Conservation (phyloP, 2,329 filamentous ascomycete genomes). For the Sarocladium brachiariae region DNA sequence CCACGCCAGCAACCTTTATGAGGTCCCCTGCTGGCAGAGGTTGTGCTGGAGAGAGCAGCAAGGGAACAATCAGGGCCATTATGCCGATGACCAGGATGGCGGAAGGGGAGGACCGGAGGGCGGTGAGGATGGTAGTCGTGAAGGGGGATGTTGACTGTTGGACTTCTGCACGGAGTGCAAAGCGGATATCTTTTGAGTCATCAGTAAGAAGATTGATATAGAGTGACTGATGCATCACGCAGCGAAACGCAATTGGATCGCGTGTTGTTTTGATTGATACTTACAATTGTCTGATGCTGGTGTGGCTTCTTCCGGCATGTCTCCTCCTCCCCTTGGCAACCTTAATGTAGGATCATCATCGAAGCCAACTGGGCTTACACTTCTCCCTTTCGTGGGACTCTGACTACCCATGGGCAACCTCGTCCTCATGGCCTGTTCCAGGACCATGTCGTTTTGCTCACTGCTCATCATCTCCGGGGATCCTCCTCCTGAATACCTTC, state of each 20-base stretch:
- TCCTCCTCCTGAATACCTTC: not conserved
- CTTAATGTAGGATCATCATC: slow-evolving; percentile 3
- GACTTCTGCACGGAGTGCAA: slow-evolving; percentile 80
- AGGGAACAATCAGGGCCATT: slow-evolving; percentile 51
- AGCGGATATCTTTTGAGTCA: slow-evolving; percentile 65
- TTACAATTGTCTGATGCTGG: slow-evolving; percentile 42
- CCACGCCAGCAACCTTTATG: slow-evolving; percentile 83
- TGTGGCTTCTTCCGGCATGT: slow-evolving; percentile 13
- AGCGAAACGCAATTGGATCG: too few relatives aligned
- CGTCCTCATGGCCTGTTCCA: slow-evolving; percentile 47
- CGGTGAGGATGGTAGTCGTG: slow-evolving; percentile 60
- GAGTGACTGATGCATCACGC: too few relatives aligned
- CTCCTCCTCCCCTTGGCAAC: slow-evolving; percentile 14
- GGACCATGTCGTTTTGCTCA: slow-evolving; percentile 31
- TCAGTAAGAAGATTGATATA: not conserved
- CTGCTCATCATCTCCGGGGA: slow-evolving; percentile 26
- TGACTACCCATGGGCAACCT: slow-evolving; percentile 48
- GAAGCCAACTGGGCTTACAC: slow-evolving; percentile 23
- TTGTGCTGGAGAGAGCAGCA: slow-evolving; percentile 61
- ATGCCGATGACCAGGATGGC: slow-evolving; percentile 46
- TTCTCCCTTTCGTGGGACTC: slow-evolving; percentile 46
- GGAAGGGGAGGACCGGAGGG: slow-evolving; percentile 62
- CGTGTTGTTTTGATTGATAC: too few relatives aligned
- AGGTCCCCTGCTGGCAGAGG: slow-evolving; percentile 51
- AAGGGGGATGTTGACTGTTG: slow-evolving; percentile 82